These are phyloP conservation scores for Candida xyloterini DNA, from an alignment of 805 yeast species.

Conservation along the genomic window DNA sequence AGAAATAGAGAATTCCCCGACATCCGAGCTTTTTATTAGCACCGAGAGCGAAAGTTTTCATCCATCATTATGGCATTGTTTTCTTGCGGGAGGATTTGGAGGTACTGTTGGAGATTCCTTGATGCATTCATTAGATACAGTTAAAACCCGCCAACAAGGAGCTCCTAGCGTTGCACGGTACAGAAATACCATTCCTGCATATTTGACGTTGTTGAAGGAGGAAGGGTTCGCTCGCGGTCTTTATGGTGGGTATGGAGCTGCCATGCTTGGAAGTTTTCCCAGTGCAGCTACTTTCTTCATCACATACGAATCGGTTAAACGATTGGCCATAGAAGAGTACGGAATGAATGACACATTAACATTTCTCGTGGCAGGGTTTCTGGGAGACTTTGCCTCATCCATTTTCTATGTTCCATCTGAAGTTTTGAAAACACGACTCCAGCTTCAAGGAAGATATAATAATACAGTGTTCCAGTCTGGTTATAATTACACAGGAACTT, in stretches of 20 bases:
- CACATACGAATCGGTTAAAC: constrained; percentile 79
- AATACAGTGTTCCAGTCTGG: constrained; percentile 78
- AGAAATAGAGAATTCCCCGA: constrained; percentile 7
- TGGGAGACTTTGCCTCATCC: constrained; percentile 92
- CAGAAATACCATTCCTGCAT: constrained; percentile 72
- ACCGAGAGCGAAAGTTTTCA: constrained; percentile 7
- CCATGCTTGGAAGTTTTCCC: constrained; percentile 89
- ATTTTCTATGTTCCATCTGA: constrained; percentile 93
- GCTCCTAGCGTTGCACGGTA: constrained; percentile 68
- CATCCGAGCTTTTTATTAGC: background rate
- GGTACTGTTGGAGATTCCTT: constrained; percentile 88
- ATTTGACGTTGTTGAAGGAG: constrained; percentile 66
- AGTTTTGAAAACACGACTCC: constrained; percentile 88
- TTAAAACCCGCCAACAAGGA: constrained; percentile 97
- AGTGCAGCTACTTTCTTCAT: constrained; percentile 93
- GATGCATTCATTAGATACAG: constrained; percentile 96
- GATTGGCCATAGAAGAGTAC: constrained; percentile 61
- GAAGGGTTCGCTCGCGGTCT: constrained; percentile 86
- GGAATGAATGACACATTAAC: constrained; percentile 73
- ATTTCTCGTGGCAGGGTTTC: constrained; percentile 79
- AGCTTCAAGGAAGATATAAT: constrained; percentile 84
- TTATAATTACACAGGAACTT: constrained; percentile 76
- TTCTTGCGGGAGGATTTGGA: constrained; percentile 92
- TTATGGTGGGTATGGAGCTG: constrained; percentile 91
- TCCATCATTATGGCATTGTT: constrained; percentile 54